Evolutionary conservation across 1,284 basidiomycete genomes (phyloP), one percentile per base, ranked within the genome.

Genomic region (Agroathelia rolfsii): DNA sequence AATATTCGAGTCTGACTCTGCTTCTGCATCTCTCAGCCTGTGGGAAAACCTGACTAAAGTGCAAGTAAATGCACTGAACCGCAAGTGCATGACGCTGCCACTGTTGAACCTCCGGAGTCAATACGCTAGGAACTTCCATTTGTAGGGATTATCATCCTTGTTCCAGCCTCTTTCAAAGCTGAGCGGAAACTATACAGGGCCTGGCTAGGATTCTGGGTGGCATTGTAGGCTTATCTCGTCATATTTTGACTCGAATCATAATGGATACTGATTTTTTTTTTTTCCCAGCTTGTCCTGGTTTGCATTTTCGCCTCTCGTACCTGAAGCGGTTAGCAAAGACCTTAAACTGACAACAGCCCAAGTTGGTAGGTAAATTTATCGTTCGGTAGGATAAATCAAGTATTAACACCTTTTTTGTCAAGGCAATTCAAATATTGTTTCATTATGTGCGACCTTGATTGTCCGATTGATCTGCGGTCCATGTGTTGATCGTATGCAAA

Each of bases 221-320:
- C 65, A 5, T 56, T 57, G 51, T 61, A 37, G 38, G 48, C 43
- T 24, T 16, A 22, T 3, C 8, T 6, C n/a, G 9, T 13, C 5
- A 22, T 16, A 9, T 8, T 40, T 34, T 14, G 23, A 43, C 39
- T 46, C 12, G 40, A 36, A 5, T 43, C 3, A 7, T 23, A 4
- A 22, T 21, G 34, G 17, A 12, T 48, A 38, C 47, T 49, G 30
- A 44, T 52, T 22, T 45, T 48, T 6, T 49, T 53, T 9, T 4
- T 9, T 6, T 12, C 13, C 20, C 24, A 60, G 58, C 41, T 48
- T 75, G 13, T 67, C 72, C 10, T 80, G 76, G 76, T 80, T 79
- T 40, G 74, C 75, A 0, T 77, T 78, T 46, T 59, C 72, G 11
- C 74, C 75, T 0, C 59, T 80, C 7, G 63, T 76, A 27, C 67